phyloP scores from a whole-genome alignment of 1,284 basidiomycete species.

The Rhodotorula sp. region DNA sequence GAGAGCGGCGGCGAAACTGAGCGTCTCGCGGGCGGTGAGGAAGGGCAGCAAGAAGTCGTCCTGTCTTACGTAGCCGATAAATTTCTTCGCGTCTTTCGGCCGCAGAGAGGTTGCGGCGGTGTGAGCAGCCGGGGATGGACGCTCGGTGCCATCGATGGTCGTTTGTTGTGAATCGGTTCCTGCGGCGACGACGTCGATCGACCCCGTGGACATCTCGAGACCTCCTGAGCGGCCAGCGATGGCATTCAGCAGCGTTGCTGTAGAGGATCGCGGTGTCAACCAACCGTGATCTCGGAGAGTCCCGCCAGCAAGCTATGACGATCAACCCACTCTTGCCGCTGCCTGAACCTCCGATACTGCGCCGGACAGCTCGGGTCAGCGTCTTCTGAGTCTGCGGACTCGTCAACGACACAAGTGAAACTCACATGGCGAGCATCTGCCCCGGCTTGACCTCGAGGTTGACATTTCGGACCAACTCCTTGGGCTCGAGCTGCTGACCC shows the following conservation, averaged over 20 bases:
- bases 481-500: background rate
- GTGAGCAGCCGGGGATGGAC: background rate
- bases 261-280: too few relatives aligned
- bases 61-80: conserved; percentile 39
- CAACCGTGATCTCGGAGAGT: too few relatives aligned
- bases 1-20: conserved; percentile 55
- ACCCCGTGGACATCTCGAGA: conserved; percentile 21
- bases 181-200: conserved; percentile 9
- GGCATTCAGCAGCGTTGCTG: conserved; percentile 27
- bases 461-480: conserved; percentile 18
- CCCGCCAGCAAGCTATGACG: background rate
- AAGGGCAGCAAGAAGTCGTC: conserved; percentile 36
- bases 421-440: conserved; percentile 38
- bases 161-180: background rate
- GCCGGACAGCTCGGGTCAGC: background rate
- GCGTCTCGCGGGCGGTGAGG: conserved; percentile 52
- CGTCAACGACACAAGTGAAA: background rate
- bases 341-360: conserved; percentile 28
- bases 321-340: conserved; percentile 25
- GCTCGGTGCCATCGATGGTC: background rate
- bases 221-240: conserved; percentile 22
- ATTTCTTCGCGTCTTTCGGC: conserved; percentile 6
- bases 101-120: too few relatives aligned
- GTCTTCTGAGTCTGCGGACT: background rate
- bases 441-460: conserved; percentile 26